A percentile compares a stretch with the other conserved stretches of the same genome.
Evolutionary conservation across 2,329 filamentous ascomycete species (phyloP).

Genomic region (Ceratocystis cacaofunesta): DNA sequence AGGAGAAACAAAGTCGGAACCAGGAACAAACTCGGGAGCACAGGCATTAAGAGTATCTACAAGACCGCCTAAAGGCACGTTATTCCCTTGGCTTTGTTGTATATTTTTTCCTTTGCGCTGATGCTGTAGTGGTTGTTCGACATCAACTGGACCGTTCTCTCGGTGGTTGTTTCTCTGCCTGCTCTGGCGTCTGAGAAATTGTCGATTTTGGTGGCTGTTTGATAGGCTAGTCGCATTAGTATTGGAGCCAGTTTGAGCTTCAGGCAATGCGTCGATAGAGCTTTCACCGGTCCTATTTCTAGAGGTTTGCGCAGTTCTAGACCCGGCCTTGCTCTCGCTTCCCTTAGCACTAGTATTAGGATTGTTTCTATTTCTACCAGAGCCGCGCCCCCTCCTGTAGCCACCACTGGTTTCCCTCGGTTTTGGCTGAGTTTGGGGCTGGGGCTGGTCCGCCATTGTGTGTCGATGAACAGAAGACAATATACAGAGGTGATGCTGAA

Average conservation of each 20-base stretch:
- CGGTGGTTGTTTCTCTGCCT: background rate
- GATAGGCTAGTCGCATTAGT: background rate
- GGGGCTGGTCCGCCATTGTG: background rate
- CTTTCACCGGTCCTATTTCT: background rate
- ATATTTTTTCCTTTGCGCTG: background rate
- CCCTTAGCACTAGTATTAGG: background rate
- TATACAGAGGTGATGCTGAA: background rate
- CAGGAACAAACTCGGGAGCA: background rate
- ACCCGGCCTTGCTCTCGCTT: background rate
- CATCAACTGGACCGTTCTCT: no score
- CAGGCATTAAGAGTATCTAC: background rate
- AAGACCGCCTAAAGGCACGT: no score
- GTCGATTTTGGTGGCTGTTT: background rate
- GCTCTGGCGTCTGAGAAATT: background rate
- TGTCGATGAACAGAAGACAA: background rate
- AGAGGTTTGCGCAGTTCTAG: background rate
- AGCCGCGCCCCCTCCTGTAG: background rate
- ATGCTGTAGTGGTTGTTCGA: background rate
- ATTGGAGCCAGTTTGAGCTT: background rate
- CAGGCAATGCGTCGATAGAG: background rate
- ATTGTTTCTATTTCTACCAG: background rate
- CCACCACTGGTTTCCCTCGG: background rate
- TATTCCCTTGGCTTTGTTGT: background rate
- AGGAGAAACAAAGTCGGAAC: background rate
- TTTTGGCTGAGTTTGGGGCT: background rate